Evolutionary conservation across 306 rosid genomes (phyloP).

Genomic region (Quercus dentata): DNA sequence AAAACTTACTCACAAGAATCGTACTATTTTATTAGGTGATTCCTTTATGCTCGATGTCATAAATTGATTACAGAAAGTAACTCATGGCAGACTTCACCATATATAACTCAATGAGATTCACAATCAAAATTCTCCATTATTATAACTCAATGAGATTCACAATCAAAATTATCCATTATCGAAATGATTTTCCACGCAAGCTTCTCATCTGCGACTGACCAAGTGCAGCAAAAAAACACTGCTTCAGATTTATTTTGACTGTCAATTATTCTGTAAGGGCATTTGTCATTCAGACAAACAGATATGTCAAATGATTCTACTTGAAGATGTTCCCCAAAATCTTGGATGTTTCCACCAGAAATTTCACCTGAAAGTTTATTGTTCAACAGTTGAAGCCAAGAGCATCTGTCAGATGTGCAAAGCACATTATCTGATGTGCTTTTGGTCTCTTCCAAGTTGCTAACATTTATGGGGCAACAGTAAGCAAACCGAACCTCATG

Average conservation of each 20-base stretch:
- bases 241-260: constrained; percentile 8
- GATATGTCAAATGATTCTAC: constrained; percentile 38
- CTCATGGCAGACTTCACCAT: too few species aligned
- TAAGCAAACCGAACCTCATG: constrained; percentile 40
- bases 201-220: constrained; percentile 43
- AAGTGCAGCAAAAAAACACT: constrained; percentile 43
- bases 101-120: not conserved
- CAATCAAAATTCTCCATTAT: constrained; percentile 26
- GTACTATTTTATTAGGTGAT: not conserved
- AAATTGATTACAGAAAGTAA: not conserved
- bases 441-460: constrained; percentile 22
- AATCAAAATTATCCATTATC: constrained; percentile 25
- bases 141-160: not conserved
- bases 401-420: constrained; percentile 1
- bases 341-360: constrained; percentile 35
- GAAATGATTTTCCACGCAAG: constrained; percentile 52
- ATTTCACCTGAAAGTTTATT: constrained; percentile 29
- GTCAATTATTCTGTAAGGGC: constrained; percentile 43
- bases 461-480: constrained; percentile 33
- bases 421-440: not conserved
- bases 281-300: constrained; percentile 37
- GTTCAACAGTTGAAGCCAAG: constrained; percentile 33
- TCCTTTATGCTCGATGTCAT: not conserved
- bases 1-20: too few species aligned
- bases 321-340: constrained; percentile 40